phyloP scores from a whole-genome alignment of 2,329 filamentous ascomycete genomes.

The Apiospora hydei region DNA sequence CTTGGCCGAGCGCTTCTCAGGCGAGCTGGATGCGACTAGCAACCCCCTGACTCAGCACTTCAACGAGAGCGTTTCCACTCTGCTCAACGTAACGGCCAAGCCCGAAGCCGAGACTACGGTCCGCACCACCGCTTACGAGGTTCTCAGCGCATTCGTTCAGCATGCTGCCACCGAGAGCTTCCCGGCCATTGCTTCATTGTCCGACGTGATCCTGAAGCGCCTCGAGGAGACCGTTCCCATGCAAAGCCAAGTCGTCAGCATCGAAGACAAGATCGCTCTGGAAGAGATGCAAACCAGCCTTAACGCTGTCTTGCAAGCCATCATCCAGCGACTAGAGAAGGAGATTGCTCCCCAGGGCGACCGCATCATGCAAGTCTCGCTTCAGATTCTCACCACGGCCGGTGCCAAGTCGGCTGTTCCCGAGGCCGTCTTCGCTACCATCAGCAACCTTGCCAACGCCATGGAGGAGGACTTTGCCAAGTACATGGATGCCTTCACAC shows the following conservation, averaged over 20 bases:
- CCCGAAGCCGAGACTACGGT: slow-evolving; percentile 85
- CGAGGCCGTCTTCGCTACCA: slow-evolving; percentile 89
- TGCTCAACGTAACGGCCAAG: slow-evolving; percentile 85
- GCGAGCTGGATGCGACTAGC: slow-evolving; percentile 76
- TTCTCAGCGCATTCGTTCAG: slow-evolving; percentile 91
- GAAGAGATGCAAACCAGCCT: slow-evolving; percentile 99
- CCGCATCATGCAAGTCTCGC: slow-evolving; percentile 88
- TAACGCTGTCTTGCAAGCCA: slow-evolving; percentile 87
- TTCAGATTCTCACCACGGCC: slow-evolving; percentile 80
- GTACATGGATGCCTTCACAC: slow-evolving; percentile 96
- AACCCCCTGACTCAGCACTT: slow-evolving; percentile 94
- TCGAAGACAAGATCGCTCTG: slow-evolving; percentile 93
- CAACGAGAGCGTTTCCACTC: slow-evolving; percentile 85
- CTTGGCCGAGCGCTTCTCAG: slow-evolving; percentile 92
- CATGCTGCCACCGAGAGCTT: slow-evolving; percentile 90
- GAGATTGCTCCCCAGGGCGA: slow-evolving; percentile 92
- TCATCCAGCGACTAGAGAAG: slow-evolving; percentile 88
- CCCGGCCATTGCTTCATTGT: slow-evolving; percentile 79
- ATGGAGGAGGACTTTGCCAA: slow-evolving; percentile 92
- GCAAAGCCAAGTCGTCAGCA: slow-evolving; percentile 92
- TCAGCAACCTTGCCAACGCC: slow-evolving; percentile 89
- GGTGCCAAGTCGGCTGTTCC: slow-evolving; percentile 91
- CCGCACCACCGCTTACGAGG: slow-evolving; percentile 95
- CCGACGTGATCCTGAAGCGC: slow-evolving; percentile 87
- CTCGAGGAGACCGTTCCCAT: slow-evolving; percentile 89